phyloP scores from a whole-genome alignment of 2,329 filamentous ascomycete genomes.

The Trichoderma oligosporum region DNA sequence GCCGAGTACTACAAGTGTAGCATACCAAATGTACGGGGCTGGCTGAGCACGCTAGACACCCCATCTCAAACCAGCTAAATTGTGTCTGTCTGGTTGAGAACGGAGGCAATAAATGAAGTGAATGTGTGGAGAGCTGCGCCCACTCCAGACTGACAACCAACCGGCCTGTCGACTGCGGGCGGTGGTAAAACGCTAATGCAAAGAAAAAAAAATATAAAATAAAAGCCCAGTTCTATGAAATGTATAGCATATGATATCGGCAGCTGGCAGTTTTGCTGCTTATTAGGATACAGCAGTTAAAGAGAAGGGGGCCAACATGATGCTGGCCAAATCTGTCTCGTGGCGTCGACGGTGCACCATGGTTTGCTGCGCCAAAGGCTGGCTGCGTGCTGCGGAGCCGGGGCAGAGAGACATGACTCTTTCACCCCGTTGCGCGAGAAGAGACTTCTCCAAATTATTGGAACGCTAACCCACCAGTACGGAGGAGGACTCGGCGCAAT shows the following conservation, averaged over 20 bases:
- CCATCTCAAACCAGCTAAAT: neutral
- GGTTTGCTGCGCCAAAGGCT: neutral
- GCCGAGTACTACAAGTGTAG: constrained; percentile 6
- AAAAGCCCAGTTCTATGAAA: neutral
- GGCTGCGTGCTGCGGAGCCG: constrained; percentile 6
- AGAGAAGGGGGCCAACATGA: neutral
- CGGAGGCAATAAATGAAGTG: neutral
- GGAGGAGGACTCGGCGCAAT: neutral
- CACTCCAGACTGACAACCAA: neutral
- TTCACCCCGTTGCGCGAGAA: neutral
- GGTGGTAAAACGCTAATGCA: neutral
- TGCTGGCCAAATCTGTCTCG: neutral
- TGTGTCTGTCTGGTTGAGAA: neutral
- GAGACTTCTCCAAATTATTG: neutral
- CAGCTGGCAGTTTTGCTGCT: constrained; percentile 9
- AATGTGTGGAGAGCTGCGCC: neutral
- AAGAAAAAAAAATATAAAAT: neutral
- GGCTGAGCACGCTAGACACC: constrained; percentile 10
- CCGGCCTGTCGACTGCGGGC: neutral
- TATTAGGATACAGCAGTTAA: too few relatives aligned
- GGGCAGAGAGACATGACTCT: constrained; percentile 10
- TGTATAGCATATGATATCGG: constrained; percentile 12
- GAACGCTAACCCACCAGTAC: constrained; percentile 2
- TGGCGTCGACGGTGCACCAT: constrained; percentile 17
- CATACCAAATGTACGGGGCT: constrained; percentile 13